These are phyloP conservation scores for Epichloe bromicola DNA, from an alignment of 2,329 filamentous ascomycete species.

Conservation along the genomic window DNA sequence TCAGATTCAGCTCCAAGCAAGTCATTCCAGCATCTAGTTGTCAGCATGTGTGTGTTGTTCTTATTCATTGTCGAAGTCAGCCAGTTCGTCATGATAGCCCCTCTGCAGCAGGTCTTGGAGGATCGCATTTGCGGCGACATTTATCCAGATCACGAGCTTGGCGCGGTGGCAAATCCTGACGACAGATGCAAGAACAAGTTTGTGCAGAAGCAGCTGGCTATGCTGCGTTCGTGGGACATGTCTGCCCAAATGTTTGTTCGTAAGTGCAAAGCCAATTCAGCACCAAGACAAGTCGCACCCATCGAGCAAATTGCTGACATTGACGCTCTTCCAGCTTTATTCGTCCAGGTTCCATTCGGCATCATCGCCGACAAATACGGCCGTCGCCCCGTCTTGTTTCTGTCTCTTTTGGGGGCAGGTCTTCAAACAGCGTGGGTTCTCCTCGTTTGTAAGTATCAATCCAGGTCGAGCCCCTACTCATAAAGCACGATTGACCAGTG, in stretches of 20 bases:
- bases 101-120: conserved; percentile 38
- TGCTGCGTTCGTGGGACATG: conserved; percentile 33
- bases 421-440: conserved; percentile 18
- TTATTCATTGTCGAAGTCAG: conserved; percentile 32
- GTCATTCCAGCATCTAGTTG: conserved; percentile 16
- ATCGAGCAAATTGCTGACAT: neutral
- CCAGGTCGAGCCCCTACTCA: conserved; percentile 2
- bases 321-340: conserved; percentile 17
- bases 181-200: conserved; percentile 33
- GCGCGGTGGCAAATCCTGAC: conserved; percentile 19
- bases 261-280: conserved; percentile 12
- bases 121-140: conserved; percentile 37
- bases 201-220: conserved; percentile 39
- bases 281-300: neutral
- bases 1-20: conserved; percentile 11
- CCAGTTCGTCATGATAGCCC: conserved; percentile 24
- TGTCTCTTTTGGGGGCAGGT: conserved; percentile 20
- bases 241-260: conserved; percentile 34
- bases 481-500: too few relatives aligned
- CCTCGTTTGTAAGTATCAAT: conserved; percentile 17
- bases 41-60: conserved; percentile 22
- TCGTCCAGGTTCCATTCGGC: conserved; percentile 32
- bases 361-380: conserved; percentile 35
- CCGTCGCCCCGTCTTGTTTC: conserved; percentile 26
- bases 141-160: conserved; percentile 27